Percentiles rank a stretch among this genome's conserved stretches.
Conservation (phyloP, 306 rosid species). For the Boehmeria nivea region DNA sequence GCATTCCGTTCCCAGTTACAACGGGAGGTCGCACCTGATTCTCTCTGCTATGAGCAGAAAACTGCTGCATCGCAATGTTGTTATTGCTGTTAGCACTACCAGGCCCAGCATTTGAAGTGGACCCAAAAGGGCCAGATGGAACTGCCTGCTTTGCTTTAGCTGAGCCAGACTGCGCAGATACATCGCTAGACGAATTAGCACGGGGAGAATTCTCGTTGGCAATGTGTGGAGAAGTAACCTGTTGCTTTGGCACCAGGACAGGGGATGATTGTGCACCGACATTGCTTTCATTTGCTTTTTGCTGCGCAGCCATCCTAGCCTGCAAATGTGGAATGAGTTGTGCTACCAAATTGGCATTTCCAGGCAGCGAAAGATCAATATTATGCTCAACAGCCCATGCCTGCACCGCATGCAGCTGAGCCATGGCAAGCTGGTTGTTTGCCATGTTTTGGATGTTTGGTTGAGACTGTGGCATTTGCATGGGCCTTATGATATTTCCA, state of each 20-base stretch:
- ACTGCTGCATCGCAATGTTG: conserved; percentile 59
- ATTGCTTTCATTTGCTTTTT: conserved; percentile 52
- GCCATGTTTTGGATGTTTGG: conserved; percentile 51
- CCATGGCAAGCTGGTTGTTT: conserved; percentile 58
- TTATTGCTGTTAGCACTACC: conserved; percentile 37
- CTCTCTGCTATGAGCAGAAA: conserved; percentile 71
- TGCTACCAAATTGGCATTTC: conserved; percentile 61
- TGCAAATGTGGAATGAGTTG: conserved; percentile 73
- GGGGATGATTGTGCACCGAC: conserved; percentile 56
- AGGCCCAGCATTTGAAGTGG: conserved; percentile 44
- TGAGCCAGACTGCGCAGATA: conserved; percentile 58
- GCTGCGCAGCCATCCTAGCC: conserved; percentile 64
- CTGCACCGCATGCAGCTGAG: conserved; percentile 74
- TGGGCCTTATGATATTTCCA: conserved; percentile 56
- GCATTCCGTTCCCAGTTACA: conserved; percentile 60
- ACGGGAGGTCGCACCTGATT: conserved; percentile 53
- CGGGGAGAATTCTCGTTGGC: conserved; percentile 67
- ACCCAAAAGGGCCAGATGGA: conserved; percentile 54
- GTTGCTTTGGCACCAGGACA: conserved; percentile 69
- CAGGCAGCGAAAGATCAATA: conserved; percentile 76
- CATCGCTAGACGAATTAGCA: conserved; percentile 70
- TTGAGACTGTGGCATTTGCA: conserved; percentile 53
- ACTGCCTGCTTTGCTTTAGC: conserved; percentile 63
- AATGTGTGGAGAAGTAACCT: conserved; percentile 54
- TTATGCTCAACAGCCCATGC: conserved; percentile 77